Conservation (phyloP, 441 rosid species). For the Viola pubescens region DNA sequence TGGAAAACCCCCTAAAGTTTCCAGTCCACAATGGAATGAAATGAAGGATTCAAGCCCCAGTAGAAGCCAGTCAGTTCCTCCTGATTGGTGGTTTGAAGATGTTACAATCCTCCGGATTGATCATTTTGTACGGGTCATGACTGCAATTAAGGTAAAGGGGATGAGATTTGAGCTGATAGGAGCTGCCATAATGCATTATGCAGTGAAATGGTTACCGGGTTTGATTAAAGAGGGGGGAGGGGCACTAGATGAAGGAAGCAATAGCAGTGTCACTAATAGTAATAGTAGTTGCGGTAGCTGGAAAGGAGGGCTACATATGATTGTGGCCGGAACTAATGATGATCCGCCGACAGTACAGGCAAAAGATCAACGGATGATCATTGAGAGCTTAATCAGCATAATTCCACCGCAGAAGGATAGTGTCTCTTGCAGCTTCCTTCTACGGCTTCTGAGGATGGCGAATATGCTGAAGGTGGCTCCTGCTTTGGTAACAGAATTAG, state of each 20-base stretch:
- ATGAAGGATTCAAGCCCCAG: slow-evolving; percentile 73
- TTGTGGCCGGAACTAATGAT: slow-evolving; percentile 51
- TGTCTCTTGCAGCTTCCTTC: slow-evolving; percentile 84
- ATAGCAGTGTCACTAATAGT: slow-evolving; percentile 39
- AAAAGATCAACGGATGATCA: slow-evolving; percentile 85
- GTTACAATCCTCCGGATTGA: slow-evolving; percentile 84
- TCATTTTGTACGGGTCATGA: slow-evolving; percentile 81
- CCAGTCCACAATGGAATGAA: slow-evolving; percentile 82
- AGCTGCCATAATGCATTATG: slow-evolving; percentile 73
- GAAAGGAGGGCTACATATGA: slow-evolving; percentile 87
- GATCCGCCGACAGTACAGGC: slow-evolving; percentile 48
- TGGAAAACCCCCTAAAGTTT: slow-evolving; percentile 55
- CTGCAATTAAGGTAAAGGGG: slow-evolving; percentile 92
- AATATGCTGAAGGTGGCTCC: slow-evolving; percentile 80
- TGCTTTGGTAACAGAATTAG: slow-evolving; percentile 78
- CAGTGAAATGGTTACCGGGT: slow-evolving; percentile 81
- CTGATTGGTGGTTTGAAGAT: slow-evolving; percentile 99
- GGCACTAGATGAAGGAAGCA: slow-evolving; percentile 52
- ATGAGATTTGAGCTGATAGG: slow-evolving; percentile 83
- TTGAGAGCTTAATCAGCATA: slow-evolving; percentile 82
- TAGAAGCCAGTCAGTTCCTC: slow-evolving; percentile 64
- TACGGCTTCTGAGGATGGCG: slow-evolving; percentile 69
- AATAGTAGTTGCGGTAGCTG: slow-evolving; percentile 44
- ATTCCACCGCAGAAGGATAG: slow-evolving; percentile 88
- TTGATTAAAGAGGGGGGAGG: slow-evolving; percentile 49